Conservation (phyloP, 2,329 filamentous ascomycete species). For the Sarocladium kiliense region DNA sequence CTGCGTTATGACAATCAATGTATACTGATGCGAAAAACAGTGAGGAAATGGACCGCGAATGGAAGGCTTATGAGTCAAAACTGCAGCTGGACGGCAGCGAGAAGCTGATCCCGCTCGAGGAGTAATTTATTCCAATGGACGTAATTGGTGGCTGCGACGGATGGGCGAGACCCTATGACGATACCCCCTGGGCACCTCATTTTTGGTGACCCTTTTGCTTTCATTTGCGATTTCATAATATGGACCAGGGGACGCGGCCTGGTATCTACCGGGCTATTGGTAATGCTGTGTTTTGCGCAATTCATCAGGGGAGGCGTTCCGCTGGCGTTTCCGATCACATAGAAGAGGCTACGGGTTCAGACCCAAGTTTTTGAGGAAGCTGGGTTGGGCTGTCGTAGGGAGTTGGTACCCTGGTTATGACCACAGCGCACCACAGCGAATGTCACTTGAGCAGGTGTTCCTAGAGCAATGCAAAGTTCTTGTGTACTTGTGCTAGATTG, state of each 20-base stretch:
- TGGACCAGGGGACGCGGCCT: too few relatives aligned
- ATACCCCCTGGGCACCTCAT: neutral
- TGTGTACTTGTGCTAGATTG: too few relatives aligned
- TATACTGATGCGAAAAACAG: neutral
- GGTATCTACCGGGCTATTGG: too few relatives aligned
- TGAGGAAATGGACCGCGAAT: conserved; percentile 6
- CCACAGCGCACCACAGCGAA: neutral
- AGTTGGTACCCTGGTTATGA: neutral
- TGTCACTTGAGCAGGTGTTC: too few relatives aligned
- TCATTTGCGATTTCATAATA: too few relatives aligned
- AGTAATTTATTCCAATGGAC: neutral
- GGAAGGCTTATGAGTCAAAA: neutral
- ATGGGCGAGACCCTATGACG: neutral
- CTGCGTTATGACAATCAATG: neutral
- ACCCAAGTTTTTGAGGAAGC: neutral
- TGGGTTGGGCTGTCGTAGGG: neutral
- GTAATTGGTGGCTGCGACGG: neutral
- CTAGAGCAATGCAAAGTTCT: too few relatives aligned
- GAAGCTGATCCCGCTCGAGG: neutral
- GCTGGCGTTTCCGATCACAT: neutral
- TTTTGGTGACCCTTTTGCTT: neutral
- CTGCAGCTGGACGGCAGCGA: neutral
- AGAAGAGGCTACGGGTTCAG: neutral
- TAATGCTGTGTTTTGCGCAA: neutral
- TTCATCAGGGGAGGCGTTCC: neutral